Evolutionary conservation across 1,284 basidiomycete genomes (phyloP).

Genomic region (Ustilago vetiveriae): DNA sequence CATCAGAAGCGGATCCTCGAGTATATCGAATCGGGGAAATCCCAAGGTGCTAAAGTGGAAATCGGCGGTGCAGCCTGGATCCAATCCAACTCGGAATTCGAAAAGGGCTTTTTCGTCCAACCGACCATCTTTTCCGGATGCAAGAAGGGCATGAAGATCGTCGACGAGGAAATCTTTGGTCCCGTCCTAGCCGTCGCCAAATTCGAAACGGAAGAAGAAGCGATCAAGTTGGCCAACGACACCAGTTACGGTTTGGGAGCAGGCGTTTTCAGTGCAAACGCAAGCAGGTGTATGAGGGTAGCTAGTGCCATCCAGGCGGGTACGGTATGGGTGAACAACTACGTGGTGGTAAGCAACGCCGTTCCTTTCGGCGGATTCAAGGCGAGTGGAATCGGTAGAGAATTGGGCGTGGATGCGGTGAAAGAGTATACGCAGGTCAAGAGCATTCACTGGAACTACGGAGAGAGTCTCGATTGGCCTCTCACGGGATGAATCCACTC

Average conservation of each 20-base stretch:
- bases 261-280: conserved; percentile 82
- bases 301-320: conserved; percentile 83
- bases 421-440: conserved; percentile 84
- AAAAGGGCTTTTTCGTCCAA: conserved; percentile 71
- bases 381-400: conserved; percentile 53
- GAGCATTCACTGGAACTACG: conserved; percentile 77
- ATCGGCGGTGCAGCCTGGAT: conserved; percentile 73
- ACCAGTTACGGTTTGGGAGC: conserved; percentile 83
- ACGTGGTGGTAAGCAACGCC: conserved; percentile 43
- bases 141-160: conserved; percentile 72
- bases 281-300: conserved; percentile 78
- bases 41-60: conserved; percentile 78
- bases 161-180: conserved; percentile 79
- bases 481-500: conserved; percentile 8
- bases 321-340: conserved; percentile 78
- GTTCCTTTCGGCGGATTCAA: conserved; percentile 55
- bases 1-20: conserved; percentile 90
- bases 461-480: conserved; percentile 36
- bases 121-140: conserved; percentile 73
- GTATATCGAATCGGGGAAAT: conserved; percentile 88
- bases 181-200: conserved; percentile 74
- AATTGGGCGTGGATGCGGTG: conserved; percentile 59
- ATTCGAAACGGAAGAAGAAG: conserved; percentile 71
- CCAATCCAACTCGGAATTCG: conserved; percentile 73
- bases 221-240: conserved; percentile 80